Evolutionary conservation across 345 rosid genomes (phyloP).

Genomic region (Aethionema arabicum): DNA sequence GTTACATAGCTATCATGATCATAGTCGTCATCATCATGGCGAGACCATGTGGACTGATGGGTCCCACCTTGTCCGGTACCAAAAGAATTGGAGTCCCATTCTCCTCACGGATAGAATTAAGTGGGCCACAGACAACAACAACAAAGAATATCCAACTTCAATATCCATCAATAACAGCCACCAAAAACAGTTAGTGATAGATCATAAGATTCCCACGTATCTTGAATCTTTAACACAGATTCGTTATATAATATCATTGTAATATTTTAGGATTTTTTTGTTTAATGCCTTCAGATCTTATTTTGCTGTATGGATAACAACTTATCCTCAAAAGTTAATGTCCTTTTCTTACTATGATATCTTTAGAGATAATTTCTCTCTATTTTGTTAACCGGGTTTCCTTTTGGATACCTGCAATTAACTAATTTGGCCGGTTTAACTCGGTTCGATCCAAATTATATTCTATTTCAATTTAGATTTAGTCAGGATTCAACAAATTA

Average conservation of each 20-base stretch:
- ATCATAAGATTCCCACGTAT: conserved; percentile 7
- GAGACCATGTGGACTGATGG: conserved; percentile 23
- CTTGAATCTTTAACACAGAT: neutral
- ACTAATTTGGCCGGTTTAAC: neutral
- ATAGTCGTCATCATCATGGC: neutral
- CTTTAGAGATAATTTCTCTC: conserved; percentile 11
- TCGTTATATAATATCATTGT: conserved; percentile 20
- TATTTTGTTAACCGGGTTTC: neutral
- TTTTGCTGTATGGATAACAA: conserved; percentile 32
- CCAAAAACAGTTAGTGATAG: conserved; percentile 19
- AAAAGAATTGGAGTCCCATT: conserved; percentile 30
- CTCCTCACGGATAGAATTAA: conserved; percentile 22
- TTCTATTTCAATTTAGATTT: too few relatives aligned
- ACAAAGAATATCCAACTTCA: conserved; percentile 9
- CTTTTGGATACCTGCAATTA: neutral
- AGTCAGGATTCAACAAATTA: too few relatives aligned
- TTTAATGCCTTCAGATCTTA: neutral
- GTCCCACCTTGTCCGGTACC: conserved; percentile 26
- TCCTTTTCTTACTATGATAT: conserved; percentile 2
- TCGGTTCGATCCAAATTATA: too few relatives aligned
- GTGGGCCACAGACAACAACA: conserved; percentile 5
- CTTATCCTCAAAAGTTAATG: conserved; percentile 21
- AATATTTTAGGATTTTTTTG: conserved; percentile 15
- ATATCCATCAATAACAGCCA: conserved; percentile 23
- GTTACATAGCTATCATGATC: too few relatives aligned